Conservation (phyloP, 108 stramenopile genomes). For the Cyclotella atomus region DNA sequence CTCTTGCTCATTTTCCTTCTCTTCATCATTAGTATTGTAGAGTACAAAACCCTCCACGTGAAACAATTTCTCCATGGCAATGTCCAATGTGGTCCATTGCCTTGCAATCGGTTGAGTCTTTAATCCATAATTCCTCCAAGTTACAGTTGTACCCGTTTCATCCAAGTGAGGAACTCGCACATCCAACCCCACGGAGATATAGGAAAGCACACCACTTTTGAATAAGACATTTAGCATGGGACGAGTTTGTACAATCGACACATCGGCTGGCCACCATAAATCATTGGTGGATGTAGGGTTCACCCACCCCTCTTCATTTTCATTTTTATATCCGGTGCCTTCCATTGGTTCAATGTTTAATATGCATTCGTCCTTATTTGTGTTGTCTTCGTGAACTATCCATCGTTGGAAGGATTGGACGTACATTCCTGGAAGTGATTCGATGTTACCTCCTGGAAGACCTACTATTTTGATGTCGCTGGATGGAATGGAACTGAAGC, state of each 20-base stretch:
- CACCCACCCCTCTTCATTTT: slow-evolving; percentile 51
- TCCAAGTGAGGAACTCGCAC: slow-evolving; percentile 43
- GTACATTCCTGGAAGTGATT: slow-evolving; percentile 46
- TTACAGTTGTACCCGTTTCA: background rate
- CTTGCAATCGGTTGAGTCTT: slow-evolving; percentile 53
- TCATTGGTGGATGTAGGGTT: slow-evolving; percentile 50
- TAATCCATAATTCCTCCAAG: slow-evolving; percentile 59
- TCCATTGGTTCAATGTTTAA: slow-evolving; percentile 28
- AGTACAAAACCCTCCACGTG: slow-evolving; percentile 51
- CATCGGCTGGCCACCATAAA: slow-evolving; percentile 58
- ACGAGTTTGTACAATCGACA: slow-evolving; percentile 38
- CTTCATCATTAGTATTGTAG: slow-evolving; percentile 6
- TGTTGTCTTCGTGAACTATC: slow-evolving; percentile 28
- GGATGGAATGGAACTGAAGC: background rate
- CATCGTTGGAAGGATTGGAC: slow-evolving; percentile 43
- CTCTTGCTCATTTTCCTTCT: background rate
- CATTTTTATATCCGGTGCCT: slow-evolving; percentile 21
- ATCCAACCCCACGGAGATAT: slow-evolving; percentile 47
- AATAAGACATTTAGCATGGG: slow-evolving; percentile 50
- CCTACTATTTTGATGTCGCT: slow-evolving; percentile 44
- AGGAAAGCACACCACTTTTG: slow-evolving; percentile 31
- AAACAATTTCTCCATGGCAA: slow-evolving; percentile 54
- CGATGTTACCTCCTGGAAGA: slow-evolving; percentile 34
- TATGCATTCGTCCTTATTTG: background rate
- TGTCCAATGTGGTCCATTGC: slow-evolving; percentile 50